Conservation (phyloP, 139 green algal genomes). For the Penium margaritaceum region DNA sequence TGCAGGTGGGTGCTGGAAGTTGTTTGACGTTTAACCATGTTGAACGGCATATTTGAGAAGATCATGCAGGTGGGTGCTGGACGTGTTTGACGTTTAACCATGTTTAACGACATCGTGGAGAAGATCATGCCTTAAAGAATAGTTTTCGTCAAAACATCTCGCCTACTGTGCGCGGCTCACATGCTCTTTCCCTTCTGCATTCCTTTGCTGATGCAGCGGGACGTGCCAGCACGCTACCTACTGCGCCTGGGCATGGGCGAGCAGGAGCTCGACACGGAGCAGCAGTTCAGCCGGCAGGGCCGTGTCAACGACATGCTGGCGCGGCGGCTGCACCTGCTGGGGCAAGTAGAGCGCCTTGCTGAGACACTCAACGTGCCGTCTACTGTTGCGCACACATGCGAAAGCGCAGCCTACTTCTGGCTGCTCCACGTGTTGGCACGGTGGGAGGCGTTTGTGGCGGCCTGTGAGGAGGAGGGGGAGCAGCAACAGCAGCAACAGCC, state of each 20-base stretch:
- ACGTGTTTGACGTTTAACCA: no score
- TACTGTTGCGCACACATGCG: conserved; percentile 84
- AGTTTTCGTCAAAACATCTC: no score
- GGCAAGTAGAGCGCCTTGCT: conserved; percentile 57
- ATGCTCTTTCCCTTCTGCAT: not conserved
- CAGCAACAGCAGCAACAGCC: no score
- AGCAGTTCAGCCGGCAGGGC: conserved; percentile 75
- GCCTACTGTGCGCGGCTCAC: no score
- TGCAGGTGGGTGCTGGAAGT: no score
- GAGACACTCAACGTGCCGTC: conserved; percentile 49
- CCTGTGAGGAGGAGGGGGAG: no score
- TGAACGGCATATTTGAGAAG: conserved; percentile 92
- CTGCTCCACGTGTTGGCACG: conserved; percentile 83
- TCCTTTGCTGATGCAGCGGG: conserved; percentile 51
- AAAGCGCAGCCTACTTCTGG: conserved; percentile 93
- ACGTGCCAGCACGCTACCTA: conserved; percentile 74
- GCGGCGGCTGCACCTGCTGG: conserved; percentile 77
- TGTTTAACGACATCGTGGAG: no score
- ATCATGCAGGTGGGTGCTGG: conserved; percentile 65
- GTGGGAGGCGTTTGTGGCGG: conserved; percentile 37
- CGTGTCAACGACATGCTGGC: conserved; percentile 91
- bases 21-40: no score
- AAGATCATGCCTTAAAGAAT: no score
- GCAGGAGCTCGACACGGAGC: conserved; percentile 76
- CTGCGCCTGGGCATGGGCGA: conserved; percentile 77